Percentiles rank a stretch among this genome's conserved stretches.
phyloP scores from a whole-genome alignment of 1,284 basidiomycete genomes.

The Puccinia triticina region DNA sequence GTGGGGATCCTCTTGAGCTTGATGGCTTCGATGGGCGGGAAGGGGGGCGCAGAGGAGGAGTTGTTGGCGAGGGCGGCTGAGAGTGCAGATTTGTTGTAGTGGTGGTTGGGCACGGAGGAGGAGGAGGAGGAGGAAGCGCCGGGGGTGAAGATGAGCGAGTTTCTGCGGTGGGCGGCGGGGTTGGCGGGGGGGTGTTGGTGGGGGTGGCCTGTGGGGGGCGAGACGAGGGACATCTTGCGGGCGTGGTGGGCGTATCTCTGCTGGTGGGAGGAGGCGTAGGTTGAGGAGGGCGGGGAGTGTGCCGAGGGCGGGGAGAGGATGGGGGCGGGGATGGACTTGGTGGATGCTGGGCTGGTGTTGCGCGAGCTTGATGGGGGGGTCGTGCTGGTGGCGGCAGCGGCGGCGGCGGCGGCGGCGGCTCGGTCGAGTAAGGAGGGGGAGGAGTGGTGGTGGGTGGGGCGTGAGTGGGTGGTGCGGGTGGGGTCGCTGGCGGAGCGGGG shows the following conservation, averaged over 20 bases:
- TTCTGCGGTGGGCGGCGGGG: constrained; percentile 31
- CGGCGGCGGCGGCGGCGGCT: not conserved
- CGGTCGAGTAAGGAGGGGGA: constrained; percentile 25
- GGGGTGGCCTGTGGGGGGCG: not conserved
- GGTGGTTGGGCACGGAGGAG: constrained; percentile 37
- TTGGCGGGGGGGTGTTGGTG: not conserved
- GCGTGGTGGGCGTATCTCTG: constrained; percentile 8
- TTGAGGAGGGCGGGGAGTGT: constrained; percentile 13
- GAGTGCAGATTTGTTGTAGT: constrained; percentile 49
- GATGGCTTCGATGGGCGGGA: constrained; percentile 61
- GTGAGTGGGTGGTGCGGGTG: constrained; percentile 2
- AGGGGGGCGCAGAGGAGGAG: constrained; percentile 42
- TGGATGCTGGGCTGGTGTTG: constrained; percentile 31
- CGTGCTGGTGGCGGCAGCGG: not conserved
- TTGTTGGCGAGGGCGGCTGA: constrained; percentile 51
- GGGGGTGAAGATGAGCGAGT: constrained; percentile 48
- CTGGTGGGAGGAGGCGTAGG: not conserved
- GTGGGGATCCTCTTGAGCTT: constrained; percentile 65
- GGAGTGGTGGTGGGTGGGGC: constrained; percentile 35
- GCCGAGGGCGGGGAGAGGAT: not conserved
- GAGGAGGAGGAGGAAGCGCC: constrained; percentile 35
- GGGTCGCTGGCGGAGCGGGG: constrained; percentile 32
- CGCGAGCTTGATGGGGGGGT: constrained; percentile 23
- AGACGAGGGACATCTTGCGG: constrained; percentile 34
- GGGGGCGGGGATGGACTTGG: not conserved